phyloP scores from a whole-genome alignment of 768 basidiomycete species.

The Hygrophoropsis aurantiaca region DNA sequence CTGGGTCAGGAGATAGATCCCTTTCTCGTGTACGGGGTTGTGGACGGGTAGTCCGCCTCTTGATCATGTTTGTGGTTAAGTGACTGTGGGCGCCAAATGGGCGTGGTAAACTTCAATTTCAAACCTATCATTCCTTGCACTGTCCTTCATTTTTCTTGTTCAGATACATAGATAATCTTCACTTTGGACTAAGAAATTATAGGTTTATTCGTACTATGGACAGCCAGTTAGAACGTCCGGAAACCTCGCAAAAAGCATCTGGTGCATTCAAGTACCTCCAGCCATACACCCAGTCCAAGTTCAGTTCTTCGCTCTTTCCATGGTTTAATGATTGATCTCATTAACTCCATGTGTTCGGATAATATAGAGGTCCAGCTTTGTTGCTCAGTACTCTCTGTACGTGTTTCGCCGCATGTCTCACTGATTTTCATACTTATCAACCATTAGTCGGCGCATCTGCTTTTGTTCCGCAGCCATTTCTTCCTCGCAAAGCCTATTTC shows the following conservation, averaged over 20 bases:
- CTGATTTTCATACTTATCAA: not conserved
- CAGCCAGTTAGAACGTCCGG: not conserved
- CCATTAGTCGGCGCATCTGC: constrained; percentile 39
- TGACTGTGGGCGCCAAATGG: not conserved
- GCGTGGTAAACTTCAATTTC: too few relatives aligned
- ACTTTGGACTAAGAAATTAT: too few relatives aligned
- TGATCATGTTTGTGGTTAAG: constrained; percentile 54
- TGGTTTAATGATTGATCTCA: constrained; percentile 12
- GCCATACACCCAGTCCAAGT: constrained; percentile 30
- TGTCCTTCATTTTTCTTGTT: too few relatives aligned
- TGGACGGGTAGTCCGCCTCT: constrained; percentile 71
- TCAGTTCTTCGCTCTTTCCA: constrained; percentile 13
- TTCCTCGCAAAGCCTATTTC: constrained; percentile 26
- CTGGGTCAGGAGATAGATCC: constrained; percentile 41
- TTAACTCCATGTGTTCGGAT: not conserved
- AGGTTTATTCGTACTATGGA: too few relatives aligned
- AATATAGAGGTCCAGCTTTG: constrained; percentile 27
- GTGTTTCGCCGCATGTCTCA: constrained; percentile 8
- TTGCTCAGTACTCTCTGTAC: constrained; percentile 34
- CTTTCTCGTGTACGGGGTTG: constrained; percentile 57
- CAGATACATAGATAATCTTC: too few relatives aligned
- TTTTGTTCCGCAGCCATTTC: constrained; percentile 32
- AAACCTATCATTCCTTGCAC: too few relatives aligned
- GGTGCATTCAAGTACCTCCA: constrained; percentile 25
- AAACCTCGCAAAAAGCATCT: constrained; percentile 14